phyloP scores from a whole-genome alignment of 495 filamentous ascomycete species.

The Aspergillus ostianus region DNA sequence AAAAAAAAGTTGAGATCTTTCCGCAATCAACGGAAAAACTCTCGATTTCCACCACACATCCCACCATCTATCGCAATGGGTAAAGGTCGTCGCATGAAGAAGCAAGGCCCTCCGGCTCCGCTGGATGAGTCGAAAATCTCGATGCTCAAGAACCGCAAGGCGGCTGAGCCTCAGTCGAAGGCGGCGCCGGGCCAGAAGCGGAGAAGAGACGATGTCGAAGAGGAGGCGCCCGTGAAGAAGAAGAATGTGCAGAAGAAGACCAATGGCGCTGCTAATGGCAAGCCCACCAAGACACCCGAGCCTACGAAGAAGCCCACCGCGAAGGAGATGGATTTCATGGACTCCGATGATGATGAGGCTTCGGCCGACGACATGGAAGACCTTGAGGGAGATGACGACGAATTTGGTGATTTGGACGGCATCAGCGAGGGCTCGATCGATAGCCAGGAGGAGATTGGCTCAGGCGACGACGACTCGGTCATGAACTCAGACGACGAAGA shows the following conservation, averaged over 20 bases:
- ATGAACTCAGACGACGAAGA: constrained; percentile 71
- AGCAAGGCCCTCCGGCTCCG: constrained; percentile 83
- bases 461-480: constrained; percentile 66
- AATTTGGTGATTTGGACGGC: constrained; percentile 53
- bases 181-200: constrained; percentile 63
- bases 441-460: constrained; percentile 53
- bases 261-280: constrained; percentile 38
- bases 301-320: constrained; percentile 39
- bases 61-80: constrained; percentile 63
- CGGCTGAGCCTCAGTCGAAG: constrained; percentile 50
- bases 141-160: constrained; percentile 74
- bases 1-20: constrained; percentile 19
- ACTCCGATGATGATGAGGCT: constrained; percentile 34
- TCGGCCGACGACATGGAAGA: constrained; percentile 7
- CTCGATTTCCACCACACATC: constrained; percentile 6
- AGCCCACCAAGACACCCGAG: constrained; percentile 22
- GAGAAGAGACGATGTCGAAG: constrained; percentile 51
- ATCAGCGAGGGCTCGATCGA: constrained; percentile 48
- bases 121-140: constrained; percentile 78
- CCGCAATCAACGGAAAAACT: constrained; percentile 20
- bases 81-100: constrained; percentile 85
- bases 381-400: constrained; percentile 41
- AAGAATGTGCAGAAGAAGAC: constrained; percentile 39
- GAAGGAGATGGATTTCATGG: constrained; percentile 38
- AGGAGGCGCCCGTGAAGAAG: constrained; percentile 36